A percentile compares a stretch with the other conserved stretches of the same genome.
Evolutionary conservation across 352 stramenopile genomes (phyloP).

Genomic region (Phytophthora citricola): DNA sequence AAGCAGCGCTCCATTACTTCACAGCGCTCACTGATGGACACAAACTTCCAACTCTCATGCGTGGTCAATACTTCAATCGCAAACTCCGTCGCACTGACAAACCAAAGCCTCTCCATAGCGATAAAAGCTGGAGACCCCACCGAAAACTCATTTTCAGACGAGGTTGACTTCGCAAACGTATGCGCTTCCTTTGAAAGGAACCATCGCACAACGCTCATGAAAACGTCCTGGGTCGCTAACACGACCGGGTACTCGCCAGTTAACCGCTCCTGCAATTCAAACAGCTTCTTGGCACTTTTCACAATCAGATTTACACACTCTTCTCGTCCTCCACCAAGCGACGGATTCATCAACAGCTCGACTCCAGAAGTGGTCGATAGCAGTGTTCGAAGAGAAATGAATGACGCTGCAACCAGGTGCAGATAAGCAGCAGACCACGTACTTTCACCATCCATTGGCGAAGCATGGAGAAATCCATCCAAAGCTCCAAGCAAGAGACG

Average conservation of each 20-base stretch:
- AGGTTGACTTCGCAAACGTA: slow-evolving; percentile 21
- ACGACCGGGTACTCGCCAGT: slow-evolving; percentile 58
- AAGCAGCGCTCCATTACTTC: slow-evolving; percentile 61
- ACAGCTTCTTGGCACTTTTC: slow-evolving; percentile 63
- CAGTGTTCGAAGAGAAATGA: slow-evolving; percentile 53
- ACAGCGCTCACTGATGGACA: slow-evolving; percentile 41
- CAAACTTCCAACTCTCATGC: slow-evolving; percentile 75
- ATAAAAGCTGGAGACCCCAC: slow-evolving; percentile 22
- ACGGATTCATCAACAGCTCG: slow-evolving; percentile 49
- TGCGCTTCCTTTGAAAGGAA: slow-evolving; percentile 57
- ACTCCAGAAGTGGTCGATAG: slow-evolving; percentile 42
- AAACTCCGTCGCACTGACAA: slow-evolving; percentile 63
- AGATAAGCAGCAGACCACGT: slow-evolving; percentile 46
- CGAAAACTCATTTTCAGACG: slow-evolving; percentile 2
- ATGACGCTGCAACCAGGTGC: slow-evolving; percentile 51
- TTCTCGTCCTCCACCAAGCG: slow-evolving; percentile 50
- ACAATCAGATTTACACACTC: slow-evolving; percentile 67
- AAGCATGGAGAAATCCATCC: slow-evolving; percentile 59
- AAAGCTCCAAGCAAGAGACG: slow-evolving; percentile 59
- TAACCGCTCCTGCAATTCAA: slow-evolving; percentile 64
- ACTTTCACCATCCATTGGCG: slow-evolving; percentile 19
- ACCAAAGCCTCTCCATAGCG: slow-evolving; percentile 52
- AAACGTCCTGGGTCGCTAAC: slow-evolving; percentile 57
- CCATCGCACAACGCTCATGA: slow-evolving; percentile 68
- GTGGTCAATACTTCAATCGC: slow-evolving; percentile 62